A percentile compares a stretch with the other conserved stretches of the same genome.
phyloP scores from a whole-genome alignment of 495 filamentous ascomycete species.

The Daldinia loculata region DNA sequence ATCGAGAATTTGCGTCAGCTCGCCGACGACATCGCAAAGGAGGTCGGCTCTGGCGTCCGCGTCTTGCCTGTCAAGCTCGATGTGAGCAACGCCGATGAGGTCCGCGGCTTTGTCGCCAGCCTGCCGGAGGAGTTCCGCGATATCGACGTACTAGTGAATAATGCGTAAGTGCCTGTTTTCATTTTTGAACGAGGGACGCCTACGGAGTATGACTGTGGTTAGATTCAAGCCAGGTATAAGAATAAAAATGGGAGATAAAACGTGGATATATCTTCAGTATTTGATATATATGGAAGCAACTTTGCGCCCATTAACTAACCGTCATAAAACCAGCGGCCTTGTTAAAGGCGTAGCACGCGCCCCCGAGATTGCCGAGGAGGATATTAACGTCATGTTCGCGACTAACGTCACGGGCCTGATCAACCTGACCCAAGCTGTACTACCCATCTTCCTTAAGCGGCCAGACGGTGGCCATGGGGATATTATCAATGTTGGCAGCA shows the following conservation, averaged over 20 bases:
- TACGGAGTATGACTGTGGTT: neutral
- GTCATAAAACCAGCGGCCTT: conserved; percentile 66
- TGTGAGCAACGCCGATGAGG: conserved; percentile 80
- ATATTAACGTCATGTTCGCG: conserved; percentile 86
- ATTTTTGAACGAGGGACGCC: neutral
- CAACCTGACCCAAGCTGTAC: conserved; percentile 94
- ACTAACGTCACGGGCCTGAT: conserved; percentile 96
- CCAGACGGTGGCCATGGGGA: conserved; percentile 83
- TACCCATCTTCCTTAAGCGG: conserved; percentile 84
- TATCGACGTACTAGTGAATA: conserved; percentile 93
- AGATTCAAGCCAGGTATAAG: neutral
- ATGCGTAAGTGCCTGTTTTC: conserved; percentile 73
- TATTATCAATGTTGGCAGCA: conserved; percentile 96
- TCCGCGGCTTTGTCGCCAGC: conserved; percentile 74
- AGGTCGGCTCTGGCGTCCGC: conserved; percentile 82
- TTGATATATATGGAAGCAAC: neutral
- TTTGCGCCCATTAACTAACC: conserved; percentile 6
- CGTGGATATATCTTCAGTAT: neutral
- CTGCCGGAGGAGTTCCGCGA: conserved; percentile 85
- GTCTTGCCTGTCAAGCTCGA: conserved; percentile 86
- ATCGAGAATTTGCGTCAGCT: conserved; percentile 79
- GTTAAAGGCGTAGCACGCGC: conserved; percentile 89
- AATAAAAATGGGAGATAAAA: neutral
- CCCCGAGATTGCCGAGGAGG: conserved; percentile 80
- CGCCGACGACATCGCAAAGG: conserved; percentile 77